phyloP scores from a whole-genome alignment of 768 basidiomycete genomes.

The Xerocomellus amylosporus region DNA sequence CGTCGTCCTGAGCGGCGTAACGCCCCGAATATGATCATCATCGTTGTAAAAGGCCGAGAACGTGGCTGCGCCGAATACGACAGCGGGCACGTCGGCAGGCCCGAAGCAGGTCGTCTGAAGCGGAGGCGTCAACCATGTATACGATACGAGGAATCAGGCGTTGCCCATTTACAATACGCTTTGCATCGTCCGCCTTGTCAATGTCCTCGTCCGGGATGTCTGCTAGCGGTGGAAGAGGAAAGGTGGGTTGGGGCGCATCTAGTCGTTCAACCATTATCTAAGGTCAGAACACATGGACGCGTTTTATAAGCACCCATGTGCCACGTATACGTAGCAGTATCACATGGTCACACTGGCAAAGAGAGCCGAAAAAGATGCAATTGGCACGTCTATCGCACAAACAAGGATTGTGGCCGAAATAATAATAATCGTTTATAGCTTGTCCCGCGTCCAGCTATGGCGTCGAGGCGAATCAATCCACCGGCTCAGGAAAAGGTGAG shows the following conservation, averaged over 20 bases:
- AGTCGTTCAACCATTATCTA: slow-evolving; percentile 41
- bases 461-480: slow-evolving; percentile 1
- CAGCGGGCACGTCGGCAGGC: slow-evolving; percentile 36
- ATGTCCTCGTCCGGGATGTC: slow-evolving; percentile 41
- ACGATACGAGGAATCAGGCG: background rate
- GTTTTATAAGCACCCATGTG: background rate
- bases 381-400: slow-evolving; percentile 25
- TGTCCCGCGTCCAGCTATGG: slow-evolving; percentile 72
- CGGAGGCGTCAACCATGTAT: slow-evolving; percentile 3
- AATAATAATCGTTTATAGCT: slow-evolving; percentile 43
- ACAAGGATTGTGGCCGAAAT: background rate
- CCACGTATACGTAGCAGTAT: background rate
- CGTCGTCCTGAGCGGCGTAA: slow-evolving; percentile 60
- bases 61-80: slow-evolving; percentile 72
- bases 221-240: slow-evolving; percentile 38
- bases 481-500: background rate
- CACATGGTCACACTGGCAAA: slow-evolving; percentile 5
- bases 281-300: background rate
- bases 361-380: slow-evolving; percentile 7
- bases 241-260: slow-evolving; percentile 40
- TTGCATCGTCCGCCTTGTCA: slow-evolving; percentile 38
- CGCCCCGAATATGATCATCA: slow-evolving; percentile 53
- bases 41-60: slow-evolving; percentile 68
- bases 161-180: slow-evolving; percentile 32
- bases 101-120: slow-evolving; percentile 34